Base-by-base conservation (phyloP, 1,284 basidiomycete species). In the Leccinum subrobustum region DNA sequence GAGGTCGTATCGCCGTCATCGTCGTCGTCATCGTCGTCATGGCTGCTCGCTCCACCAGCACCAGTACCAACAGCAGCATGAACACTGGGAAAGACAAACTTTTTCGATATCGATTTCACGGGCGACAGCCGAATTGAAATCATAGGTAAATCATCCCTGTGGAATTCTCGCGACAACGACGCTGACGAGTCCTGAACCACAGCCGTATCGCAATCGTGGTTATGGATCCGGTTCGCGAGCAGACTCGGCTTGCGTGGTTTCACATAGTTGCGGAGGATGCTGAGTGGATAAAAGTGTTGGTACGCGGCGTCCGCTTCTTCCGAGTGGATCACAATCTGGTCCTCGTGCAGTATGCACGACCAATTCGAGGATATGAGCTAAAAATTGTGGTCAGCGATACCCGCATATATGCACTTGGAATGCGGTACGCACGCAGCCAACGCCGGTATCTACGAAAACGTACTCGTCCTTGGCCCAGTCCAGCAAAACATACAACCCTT, bases 391-490 rank as follows among this genome's bases (percentile, higher is more conserved):
- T 63, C 58, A 68, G 64, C 58, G 16, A 35, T 23, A 29, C 47
- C 14, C 52, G 58, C 18, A 50, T 50, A 53, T n/a, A 54, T 25
- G 20, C 35, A 20, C 35, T 51, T 50, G 29, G 58, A 39, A 61
- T 27, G n/a, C 42, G 31, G 12, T 25, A 83, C 86, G 75, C 68
- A 89, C 88, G 68, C 86, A 89, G 75, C 84, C 80, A 29, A 90
- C 85, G 11, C 84, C 84, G 3, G 88, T 89, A 70, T 90, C 86
- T 52, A 90, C 78, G 64, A 87, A 90, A 3, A 88, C 82, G 60
- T 87, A 89, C 67, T 85, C 83, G 23, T 79, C 73, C 66, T 81
- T 78, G 25, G 80, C 77, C 88, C 88, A 90, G 65, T 90, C 87
- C 25, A 81, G 74, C n/a, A 89, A 75, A 20, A 83, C 83, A 67